Evolutionary conservation across 225 moss, liverwort and hornwort species (phyloP), one percentile per base, ranked within the genome.

Genomic region (Bryum argenteum): DNA sequence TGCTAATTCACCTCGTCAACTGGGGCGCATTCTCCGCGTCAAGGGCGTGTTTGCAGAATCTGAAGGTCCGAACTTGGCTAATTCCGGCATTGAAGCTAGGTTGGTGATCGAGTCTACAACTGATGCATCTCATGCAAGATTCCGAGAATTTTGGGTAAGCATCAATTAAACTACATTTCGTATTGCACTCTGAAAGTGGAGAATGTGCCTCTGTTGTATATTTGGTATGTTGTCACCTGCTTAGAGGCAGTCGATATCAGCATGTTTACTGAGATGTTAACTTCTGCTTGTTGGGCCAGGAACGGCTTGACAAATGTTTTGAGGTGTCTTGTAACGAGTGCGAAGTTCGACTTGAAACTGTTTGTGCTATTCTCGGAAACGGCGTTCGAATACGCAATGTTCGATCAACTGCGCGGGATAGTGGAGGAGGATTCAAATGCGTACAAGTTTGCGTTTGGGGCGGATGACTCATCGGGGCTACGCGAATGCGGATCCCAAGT

Each of bases 1-100:
- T n/a, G n/a, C n/a, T n/a, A n/a, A n/a, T n/a, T n/a, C n/a, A n/a
- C n/a, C n/a, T 8, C 58, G 66, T 1, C 58, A 51, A 17, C 13
- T 75, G 4, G 59, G 45, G 16, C 58, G 48, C 3, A 66, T 66
- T 48, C 66, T 75, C 39, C 50, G 66, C 7, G 48, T 67, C 2
- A 75, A 43, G 59, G 50, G 67, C 66, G 59, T 75, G 17, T 75
- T 75, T 24, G 48, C 53, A 38, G 43, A 43, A 43, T n/a, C n/a
- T n/a, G 43, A 43, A 5, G 43, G 10, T 12, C 10, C 4, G 43
- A 43, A 9, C 43, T 12, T 33, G 52, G 7, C 38, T 38, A 3
- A 39, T 21, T 50, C 48, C 15, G 58, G 18, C 7, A 6, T 17
- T 43, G 43, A 1, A 12, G 10, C 50, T 17, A 50, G 50, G 17